These are phyloP conservation scores for Leucocoprinus leucothites DNA, from an alignment of 768 basidiomycete genomes.

Conservation along the genomic window DNA sequence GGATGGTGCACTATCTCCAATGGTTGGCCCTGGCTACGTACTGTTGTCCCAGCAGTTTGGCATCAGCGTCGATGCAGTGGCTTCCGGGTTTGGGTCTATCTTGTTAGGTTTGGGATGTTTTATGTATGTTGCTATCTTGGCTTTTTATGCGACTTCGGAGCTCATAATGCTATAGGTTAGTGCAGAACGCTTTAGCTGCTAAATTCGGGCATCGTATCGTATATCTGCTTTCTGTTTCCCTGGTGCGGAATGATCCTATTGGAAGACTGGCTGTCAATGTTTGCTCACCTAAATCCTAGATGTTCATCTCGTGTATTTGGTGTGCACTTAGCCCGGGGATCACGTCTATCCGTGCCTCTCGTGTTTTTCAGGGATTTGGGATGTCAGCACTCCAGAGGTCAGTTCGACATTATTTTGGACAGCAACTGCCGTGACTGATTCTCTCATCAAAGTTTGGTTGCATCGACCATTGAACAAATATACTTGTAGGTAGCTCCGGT, in stretches of 20 bases:
- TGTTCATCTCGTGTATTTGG: slow-evolving; percentile 45
- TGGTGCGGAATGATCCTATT: slow-evolving; percentile 22
- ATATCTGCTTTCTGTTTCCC: slow-evolving; percentile 35
- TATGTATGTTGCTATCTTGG: slow-evolving; percentile 25
- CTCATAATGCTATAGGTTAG: slow-evolving; percentile 24
- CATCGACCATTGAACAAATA: slow-evolving; percentile 41
- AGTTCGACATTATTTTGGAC: neutral
- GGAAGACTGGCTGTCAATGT: neutral
- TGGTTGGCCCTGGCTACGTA: slow-evolving; percentile 41
- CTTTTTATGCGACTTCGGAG: neutral
- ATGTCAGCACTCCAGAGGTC: slow-evolving; percentile 42
- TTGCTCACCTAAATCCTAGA: slow-evolving; percentile 20
- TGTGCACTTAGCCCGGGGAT: slow-evolving; percentile 39
- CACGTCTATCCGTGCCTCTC: slow-evolving; percentile 36
- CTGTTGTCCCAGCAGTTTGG: slow-evolving; percentile 37
- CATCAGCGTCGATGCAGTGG: slow-evolving; percentile 39
- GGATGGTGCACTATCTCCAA: slow-evolving; percentile 40
- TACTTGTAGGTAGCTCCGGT: slow-evolving; percentile 26
- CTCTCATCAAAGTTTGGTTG: slow-evolving; percentile 29
- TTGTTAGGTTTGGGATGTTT: slow-evolving; percentile 40
- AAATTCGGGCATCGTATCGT: slow-evolving; percentile 46
- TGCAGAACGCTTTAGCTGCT: slow-evolving; percentile 35
- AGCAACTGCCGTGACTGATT: neutral
- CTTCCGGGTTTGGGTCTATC: slow-evolving; percentile 38
- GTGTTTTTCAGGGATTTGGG: slow-evolving; percentile 44